Evolutionary conservation across 306 rosid species (phyloP).

Genomic region (Acacia melanoxylon): DNA sequence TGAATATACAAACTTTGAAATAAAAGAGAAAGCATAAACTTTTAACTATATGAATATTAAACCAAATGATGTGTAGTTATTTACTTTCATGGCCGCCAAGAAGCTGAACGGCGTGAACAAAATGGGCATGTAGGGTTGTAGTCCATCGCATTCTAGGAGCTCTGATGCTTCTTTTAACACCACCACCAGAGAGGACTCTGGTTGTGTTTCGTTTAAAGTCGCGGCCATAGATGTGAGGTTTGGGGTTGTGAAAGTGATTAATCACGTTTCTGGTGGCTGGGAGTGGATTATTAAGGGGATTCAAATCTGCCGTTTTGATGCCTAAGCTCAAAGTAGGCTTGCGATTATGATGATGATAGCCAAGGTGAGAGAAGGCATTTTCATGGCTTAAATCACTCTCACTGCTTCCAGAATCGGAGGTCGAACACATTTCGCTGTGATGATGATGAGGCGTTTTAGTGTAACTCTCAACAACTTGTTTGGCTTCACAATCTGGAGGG

Average conservation of each 20-base stretch:
- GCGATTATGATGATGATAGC: not conserved
- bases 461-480: constrained; percentile 29
- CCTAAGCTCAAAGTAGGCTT: constrained; percentile 70
- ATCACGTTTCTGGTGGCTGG: constrained; percentile 38
- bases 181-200: constrained; percentile 46
- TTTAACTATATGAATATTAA: not conserved
- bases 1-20: not conserved
- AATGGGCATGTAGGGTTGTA: constrained; percentile 94
- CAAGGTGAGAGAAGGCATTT: constrained; percentile 34
- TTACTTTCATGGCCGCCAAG: constrained; percentile 99
- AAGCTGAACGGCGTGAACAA: constrained; percentile 95
- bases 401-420: constrained; percentile 73
- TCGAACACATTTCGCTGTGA: constrained; percentile 48
- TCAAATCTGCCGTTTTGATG: constrained; percentile 41
- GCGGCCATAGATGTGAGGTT: constrained; percentile 67
- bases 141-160: constrained; percentile 99
- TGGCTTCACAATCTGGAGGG: constrained; percentile 46
- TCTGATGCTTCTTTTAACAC: constrained; percentile 70
- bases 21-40: not conserved
- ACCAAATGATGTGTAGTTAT: not conserved
- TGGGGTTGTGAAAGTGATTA: constrained; percentile 27
- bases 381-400: constrained; percentile 82
- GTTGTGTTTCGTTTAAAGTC: constrained; percentile 60
- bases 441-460: not conserved
- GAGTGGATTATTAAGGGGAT: constrained; percentile 12